Conservation (phyloP, 768 basidiomycete species). For the Suillus luteus region DNA sequence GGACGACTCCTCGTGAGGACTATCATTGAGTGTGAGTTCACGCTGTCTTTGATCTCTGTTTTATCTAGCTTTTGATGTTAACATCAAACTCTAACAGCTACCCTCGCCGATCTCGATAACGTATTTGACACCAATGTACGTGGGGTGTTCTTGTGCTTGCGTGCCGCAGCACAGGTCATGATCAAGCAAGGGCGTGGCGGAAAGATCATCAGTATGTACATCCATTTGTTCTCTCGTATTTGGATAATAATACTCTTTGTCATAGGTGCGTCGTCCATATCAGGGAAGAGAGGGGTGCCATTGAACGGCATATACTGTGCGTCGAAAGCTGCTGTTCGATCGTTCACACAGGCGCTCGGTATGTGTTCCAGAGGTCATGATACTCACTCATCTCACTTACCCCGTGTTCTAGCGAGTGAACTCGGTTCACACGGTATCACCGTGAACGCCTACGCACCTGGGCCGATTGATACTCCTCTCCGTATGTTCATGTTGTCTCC, state of each 20-base stretch:
- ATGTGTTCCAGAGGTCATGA: background rate
- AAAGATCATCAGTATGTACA: constrained; percentile 38
- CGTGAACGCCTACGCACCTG: constrained; percentile 27
- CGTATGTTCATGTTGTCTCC: constrained; percentile 13
- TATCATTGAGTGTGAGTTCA: constrained; percentile 4
- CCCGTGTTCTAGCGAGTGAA: constrained; percentile 23
- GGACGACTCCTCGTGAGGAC: constrained; percentile 3
- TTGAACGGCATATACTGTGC: constrained; percentile 8
- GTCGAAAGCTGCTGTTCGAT: constrained; percentile 12
- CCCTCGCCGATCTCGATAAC: constrained; percentile 32
- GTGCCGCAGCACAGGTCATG: constrained; percentile 45
- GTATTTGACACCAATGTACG: constrained; percentile 36
- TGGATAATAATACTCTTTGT: background rate
- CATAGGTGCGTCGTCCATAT: constrained; percentile 35
- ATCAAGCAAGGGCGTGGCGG: constrained; percentile 45
- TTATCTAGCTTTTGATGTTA: background rate
- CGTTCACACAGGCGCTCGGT: constrained; percentile 11
- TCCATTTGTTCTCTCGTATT: background rate
- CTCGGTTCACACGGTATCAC: constrained; percentile 20
- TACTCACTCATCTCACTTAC: background rate
- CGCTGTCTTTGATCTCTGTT: background rate
- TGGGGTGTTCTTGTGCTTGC: constrained; percentile 43
- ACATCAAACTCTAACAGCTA: background rate
- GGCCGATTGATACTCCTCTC: constrained; percentile 19
- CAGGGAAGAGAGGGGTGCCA: constrained; percentile 36